A percentile compares a stretch with the other conserved stretches of the same genome.
Conservation (phyloP, 805 yeast genomes). For the Scheffersomyces amazonensis region DNA sequence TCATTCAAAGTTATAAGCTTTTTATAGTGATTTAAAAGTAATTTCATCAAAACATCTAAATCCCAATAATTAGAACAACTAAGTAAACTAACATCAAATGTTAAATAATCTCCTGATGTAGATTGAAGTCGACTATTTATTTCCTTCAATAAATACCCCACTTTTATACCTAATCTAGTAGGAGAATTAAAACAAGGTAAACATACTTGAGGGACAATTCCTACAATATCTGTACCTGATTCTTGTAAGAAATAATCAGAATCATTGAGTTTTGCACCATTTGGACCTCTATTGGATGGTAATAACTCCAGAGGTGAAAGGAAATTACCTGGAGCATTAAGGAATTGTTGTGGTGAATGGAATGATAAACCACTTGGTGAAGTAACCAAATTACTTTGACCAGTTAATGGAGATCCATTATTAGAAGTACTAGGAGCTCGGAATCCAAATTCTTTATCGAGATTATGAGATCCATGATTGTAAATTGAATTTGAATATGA, state of each 20-base stretch:
- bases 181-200: constrained; percentile 71
- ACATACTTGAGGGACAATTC: constrained; percentile 56
- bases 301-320: constrained; percentile 22
- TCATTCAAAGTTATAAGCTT: constrained; percentile 47
- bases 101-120: constrained; percentile 17
- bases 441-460: constrained; percentile 4
- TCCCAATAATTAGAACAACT: constrained; percentile 73
- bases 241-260: constrained; percentile 38
- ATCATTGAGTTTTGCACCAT: neutral
- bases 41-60: constrained; percentile 51
- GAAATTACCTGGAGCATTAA: constrained; percentile 29
- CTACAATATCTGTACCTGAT: constrained; percentile 50
- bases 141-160: constrained; percentile 62
- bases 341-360: constrained; percentile 37
- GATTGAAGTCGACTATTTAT: constrained; percentile 3
- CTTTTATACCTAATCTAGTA: constrained; percentile 63
- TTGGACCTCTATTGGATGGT: neutral
- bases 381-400: constrained; percentile 16
- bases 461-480: neutral
- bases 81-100: constrained; percentile 63
- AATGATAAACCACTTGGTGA: constrained; percentile 32
- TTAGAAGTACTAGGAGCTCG: constrained; percentile 11
- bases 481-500: neutral
- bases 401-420: constrained; percentile 22
- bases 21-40: constrained; percentile 58